A percentile compares a stretch with the other conserved stretches of the same genome.
Conservation (phyloP, 495 filamentous ascomycete genomes). For the Annulohypoxylon stygium region DNA sequence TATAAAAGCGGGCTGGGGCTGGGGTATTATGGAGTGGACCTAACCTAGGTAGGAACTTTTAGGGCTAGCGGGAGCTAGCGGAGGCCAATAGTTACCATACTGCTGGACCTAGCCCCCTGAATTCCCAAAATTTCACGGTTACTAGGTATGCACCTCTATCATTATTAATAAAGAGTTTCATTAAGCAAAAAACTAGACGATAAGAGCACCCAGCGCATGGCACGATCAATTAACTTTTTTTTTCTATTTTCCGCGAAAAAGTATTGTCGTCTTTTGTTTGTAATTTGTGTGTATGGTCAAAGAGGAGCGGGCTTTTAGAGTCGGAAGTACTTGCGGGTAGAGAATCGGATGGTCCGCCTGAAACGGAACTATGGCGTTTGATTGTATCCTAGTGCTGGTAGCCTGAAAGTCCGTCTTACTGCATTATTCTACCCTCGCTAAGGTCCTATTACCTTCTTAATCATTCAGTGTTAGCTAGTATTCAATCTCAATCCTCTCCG, state of each 20-base stretch:
- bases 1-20: neutral
- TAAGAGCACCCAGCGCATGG: too few relatives aligned
- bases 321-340: slow-evolving; percentile 2
- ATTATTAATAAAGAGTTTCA: neutral
- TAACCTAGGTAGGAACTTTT: too few relatives aligned
- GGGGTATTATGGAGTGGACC: neutral
- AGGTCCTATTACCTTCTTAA: neutral
- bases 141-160: neutral
- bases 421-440: neutral
- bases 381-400: neutral
- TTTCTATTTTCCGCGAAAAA: neutral
- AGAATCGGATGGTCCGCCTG: slow-evolving; percentile 1
- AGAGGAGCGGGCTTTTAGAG: neutral
- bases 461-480: neutral
- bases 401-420: neutral
- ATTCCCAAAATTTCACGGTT: neutral
- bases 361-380: too few relatives aligned
- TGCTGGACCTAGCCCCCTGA: neutral
- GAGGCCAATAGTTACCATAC: neutral
- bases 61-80: neutral
- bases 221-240: too few relatives aligned
- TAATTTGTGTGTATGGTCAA: neutral
- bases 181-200: too few relatives aligned
- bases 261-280: neutral
- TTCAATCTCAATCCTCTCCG: neutral